A percentile compares a stretch with the other conserved stretches of the same genome.
Conservation (phyloP, 1,284 basidiomycete species). For the Cutaneotrichosporon cutaneum region DNA sequence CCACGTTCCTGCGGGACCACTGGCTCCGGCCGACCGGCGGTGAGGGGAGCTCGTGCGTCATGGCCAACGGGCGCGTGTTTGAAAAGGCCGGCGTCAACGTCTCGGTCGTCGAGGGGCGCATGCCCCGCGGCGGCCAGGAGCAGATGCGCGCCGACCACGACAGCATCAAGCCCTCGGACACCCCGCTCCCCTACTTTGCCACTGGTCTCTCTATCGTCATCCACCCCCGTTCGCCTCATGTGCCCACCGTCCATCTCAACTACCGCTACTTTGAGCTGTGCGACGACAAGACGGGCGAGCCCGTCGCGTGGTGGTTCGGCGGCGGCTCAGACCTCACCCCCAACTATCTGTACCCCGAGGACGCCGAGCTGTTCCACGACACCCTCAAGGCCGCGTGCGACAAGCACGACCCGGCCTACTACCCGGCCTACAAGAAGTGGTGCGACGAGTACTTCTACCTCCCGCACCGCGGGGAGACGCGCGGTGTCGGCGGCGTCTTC, state of each 20-base stretch:
- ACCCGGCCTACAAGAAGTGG: constrained; percentile 86
- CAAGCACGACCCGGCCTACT: constrained; percentile 67
- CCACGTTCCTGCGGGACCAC: constrained; percentile 75
- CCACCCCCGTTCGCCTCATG: constrained; percentile 88
- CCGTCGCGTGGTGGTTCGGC: constrained; percentile 97
- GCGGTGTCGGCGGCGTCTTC: constrained; percentile 94
- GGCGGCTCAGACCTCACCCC: constrained; percentile 97
- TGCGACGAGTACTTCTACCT: constrained; percentile 98
- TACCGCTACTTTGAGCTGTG: constrained; percentile 96
- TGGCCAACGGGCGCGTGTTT: constrained; percentile 70
- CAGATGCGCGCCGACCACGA: constrained; percentile 94
- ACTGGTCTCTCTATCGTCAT: constrained; percentile 89
- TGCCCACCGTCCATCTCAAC: constrained; percentile 93
- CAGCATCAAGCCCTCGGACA: constrained; percentile 62
- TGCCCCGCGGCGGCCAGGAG: constrained; percentile 82
- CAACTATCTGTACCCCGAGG: constrained; percentile 84
- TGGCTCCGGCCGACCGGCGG: constrained; percentile 81
- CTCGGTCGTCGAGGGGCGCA: constrained; percentile 81
- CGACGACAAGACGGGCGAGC: constrained; percentile 56
- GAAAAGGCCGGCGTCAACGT: constrained; percentile 98
- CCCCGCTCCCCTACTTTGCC: constrained; percentile 84
- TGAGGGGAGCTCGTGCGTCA: constrained; percentile 81
- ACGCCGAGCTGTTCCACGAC: constrained; percentile 82
- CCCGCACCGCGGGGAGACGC: constrained; percentile 82
- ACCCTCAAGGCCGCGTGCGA: constrained; percentile 77